Evolutionary conservation across 768 basidiomycete species (phyloP).

Genomic region (Pilatotrama ljubarskyi): DNA sequence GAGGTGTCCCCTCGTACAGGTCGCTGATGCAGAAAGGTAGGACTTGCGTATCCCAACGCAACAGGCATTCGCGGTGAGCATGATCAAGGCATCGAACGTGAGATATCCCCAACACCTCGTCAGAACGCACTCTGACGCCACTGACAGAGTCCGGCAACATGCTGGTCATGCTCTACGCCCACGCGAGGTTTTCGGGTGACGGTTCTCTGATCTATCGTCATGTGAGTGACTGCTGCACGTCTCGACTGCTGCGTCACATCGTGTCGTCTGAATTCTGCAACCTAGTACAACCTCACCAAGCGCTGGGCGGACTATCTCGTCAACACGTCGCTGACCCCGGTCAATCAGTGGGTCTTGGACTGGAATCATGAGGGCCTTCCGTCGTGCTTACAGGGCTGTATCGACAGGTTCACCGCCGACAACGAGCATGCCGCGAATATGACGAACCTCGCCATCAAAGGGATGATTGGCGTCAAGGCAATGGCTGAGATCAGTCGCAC

Average conservation of each 20-base stretch:
- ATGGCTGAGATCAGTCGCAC: background rate
- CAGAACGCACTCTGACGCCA: background rate
- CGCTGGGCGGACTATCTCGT: slow-evolving; percentile 28
- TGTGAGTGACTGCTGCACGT: background rate
- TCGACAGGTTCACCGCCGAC: slow-evolving; percentile 6
- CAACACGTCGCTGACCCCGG: slow-evolving; percentile 14
- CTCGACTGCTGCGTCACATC: no score
- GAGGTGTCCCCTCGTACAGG: background rate
- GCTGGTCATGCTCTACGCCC: slow-evolving; percentile 27
- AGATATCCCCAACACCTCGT: background rate
- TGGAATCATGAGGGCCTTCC: background rate
- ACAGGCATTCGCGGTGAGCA: background rate
- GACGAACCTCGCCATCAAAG: slow-evolving; percentile 28
- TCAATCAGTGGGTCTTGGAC: slow-evolving; percentile 4
- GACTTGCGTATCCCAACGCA: slow-evolving; percentile 13
- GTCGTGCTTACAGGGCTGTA: background rate
- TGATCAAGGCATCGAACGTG: slow-evolving; percentile 14
- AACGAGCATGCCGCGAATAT: background rate
- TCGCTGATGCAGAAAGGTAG: background rate
- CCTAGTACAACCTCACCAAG: slow-evolving; percentile 26
- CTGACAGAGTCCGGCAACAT: slow-evolving; percentile 36
- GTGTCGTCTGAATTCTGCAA: background rate
- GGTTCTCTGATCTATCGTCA: slow-evolving; percentile 21
- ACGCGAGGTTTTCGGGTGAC: slow-evolving; percentile 32
- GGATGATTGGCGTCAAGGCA: background rate